These are phyloP conservation scores for Zea luxurians DNA, from an alignment of 176 grass and related monocot species.

Conservation along the genomic window DNA sequence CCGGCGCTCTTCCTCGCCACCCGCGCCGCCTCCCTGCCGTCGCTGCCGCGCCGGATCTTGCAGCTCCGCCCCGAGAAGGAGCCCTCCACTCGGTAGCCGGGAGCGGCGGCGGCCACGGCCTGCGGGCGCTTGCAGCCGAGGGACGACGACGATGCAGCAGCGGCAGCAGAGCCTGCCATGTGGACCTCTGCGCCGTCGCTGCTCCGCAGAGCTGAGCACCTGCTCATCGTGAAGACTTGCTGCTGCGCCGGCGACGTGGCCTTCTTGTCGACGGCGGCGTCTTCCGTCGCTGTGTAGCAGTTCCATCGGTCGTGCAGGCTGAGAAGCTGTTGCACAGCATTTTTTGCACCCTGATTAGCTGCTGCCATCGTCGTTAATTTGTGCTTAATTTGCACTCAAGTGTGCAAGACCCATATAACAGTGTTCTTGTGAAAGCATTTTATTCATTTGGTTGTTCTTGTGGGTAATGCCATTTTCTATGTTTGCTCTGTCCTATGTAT, in stretches of 20 bases:
- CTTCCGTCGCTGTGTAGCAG: conserved; percentile 51
- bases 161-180: conserved; percentile 12
- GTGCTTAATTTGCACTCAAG: no score
- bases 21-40: conserved; percentile 57
- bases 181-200: conserved; percentile 63
- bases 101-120: not conserved
- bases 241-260: not conserved
- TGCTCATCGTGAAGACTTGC: conserved; percentile 63
- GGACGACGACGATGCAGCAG: not conserved
- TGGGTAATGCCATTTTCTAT: no score
- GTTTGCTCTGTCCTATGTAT: no score
- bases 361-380: not conserved
- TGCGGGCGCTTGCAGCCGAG: conserved; percentile 13
- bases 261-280: conserved; percentile 1
- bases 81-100: conserved; percentile 53
- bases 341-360: not conserved
- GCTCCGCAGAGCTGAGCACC: conserved; percentile 48
- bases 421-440: no score
- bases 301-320: conserved; percentile 90
- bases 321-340: conserved; percentile 46
- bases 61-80: conserved; percentile 66
- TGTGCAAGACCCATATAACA: no score
- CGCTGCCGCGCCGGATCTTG: conserved; percentile 46
- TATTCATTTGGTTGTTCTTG: no score
- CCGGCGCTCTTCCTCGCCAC: conserved; percentile 51